Conservation (phyloP, 805 yeast species). For the Candida berthetii region DNA sequence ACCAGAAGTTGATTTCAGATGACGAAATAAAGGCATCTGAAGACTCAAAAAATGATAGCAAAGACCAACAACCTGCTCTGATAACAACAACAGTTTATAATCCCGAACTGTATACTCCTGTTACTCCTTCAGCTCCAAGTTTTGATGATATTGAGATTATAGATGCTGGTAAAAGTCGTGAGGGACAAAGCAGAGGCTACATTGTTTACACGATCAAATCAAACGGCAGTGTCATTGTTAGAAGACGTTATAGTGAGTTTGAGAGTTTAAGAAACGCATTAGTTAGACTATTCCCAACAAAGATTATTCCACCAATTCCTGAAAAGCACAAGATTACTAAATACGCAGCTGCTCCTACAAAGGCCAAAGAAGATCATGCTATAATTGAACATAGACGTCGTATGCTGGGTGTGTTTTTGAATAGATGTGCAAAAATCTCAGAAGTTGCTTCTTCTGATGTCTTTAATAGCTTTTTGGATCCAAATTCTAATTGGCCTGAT, state of each 20-base stretch:
- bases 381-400: slow-evolving; percentile 69
- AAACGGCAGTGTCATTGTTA: slow-evolving; percentile 50
- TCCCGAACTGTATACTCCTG: slow-evolving; percentile 19
- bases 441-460: slow-evolving; percentile 56
- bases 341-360: slow-evolving; percentile 35
- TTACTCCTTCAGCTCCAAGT: slow-evolving; percentile 3
- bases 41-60: background rate
- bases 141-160: slow-evolving; percentile 37
- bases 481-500: slow-evolving; percentile 88
- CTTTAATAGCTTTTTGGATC: slow-evolving; percentile 77
- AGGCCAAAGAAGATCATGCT: slow-evolving; percentile 33
- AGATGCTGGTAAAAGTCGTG: slow-evolving; percentile 84
- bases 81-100: slow-evolving; percentile 19
- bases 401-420: slow-evolving; percentile 73
- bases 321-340: slow-evolving; percentile 61
- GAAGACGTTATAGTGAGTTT: slow-evolving; percentile 89
- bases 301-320: slow-evolving; percentile 91
- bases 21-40: slow-evolving; percentile 2
- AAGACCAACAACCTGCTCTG: background rate
- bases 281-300: slow-evolving; percentile 68
- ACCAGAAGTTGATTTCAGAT: background rate
- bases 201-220: slow-evolving; percentile 76
- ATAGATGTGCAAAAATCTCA: slow-evolving; percentile 60
- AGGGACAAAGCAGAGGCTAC: slow-evolving; percentile 69
- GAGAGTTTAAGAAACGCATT: slow-evolving; percentile 73